phyloP scores from a whole-genome alignment of 1,284 basidiomycete genomes.

The Hemileia vastatrix region DNA sequence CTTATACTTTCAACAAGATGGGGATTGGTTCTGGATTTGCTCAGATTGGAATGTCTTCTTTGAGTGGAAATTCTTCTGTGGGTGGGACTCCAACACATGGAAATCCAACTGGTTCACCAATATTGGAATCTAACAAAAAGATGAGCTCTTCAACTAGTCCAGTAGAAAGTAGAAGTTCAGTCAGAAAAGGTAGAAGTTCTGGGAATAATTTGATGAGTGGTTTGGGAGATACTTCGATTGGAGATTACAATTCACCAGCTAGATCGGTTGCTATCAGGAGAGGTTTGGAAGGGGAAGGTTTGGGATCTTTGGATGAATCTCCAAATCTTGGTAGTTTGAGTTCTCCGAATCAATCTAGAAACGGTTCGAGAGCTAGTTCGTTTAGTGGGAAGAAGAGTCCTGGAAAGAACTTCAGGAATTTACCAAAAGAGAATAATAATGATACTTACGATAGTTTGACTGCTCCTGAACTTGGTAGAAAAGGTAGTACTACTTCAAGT shows the following conservation, averaged over 20 bases:
- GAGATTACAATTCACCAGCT: neutral
- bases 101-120: neutral
- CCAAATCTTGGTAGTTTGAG: neutral
- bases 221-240: neutral
- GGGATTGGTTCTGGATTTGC: conserved; percentile 26
- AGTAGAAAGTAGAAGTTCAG: neutral
- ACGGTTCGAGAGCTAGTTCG: neutral
- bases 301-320: neutral
- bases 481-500: neutral
- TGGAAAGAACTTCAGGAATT: neutral
- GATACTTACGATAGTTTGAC: neutral
- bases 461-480: neutral
- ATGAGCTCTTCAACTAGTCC: neutral
- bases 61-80: neutral
- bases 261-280: neutral
- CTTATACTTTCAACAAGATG: conserved; percentile 44
- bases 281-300: neutral
- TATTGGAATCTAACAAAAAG: neutral
- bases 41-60: neutral
- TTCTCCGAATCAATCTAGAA: neutral
- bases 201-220: neutral
- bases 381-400: neutral
- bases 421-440: neutral
- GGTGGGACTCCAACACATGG: neutral
- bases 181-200: neutral